Percentiles rank a stretch among this genome's conserved stretches.
phyloP scores from a whole-genome alignment of 495 filamentous ascomycete species.

The Parathielavia appendiculata region DNA sequence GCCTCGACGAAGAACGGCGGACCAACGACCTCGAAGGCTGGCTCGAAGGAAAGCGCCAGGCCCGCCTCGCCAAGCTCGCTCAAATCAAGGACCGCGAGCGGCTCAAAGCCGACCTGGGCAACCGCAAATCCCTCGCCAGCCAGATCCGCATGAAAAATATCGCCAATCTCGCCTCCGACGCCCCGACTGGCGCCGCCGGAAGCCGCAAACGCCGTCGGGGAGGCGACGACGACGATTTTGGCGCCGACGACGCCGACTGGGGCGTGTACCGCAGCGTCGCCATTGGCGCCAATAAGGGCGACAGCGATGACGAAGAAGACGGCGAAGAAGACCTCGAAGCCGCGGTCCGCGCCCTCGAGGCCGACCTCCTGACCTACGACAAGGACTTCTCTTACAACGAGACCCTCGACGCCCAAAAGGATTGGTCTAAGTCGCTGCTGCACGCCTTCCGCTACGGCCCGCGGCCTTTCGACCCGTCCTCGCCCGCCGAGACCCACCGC shows the following conservation, averaged over 20 bases:
- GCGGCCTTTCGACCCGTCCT: constrained; percentile 74
- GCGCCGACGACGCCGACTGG: constrained; percentile 97
- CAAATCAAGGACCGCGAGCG: constrained; percentile 90
- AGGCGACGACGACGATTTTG: constrained; percentile 82
- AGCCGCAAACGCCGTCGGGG: constrained; percentile 76
- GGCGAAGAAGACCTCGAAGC: constrained; percentile 82
- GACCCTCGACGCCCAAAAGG: constrained; percentile 83
- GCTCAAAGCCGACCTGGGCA: constrained; percentile 85
- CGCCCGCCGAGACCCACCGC: constrained; percentile 76
- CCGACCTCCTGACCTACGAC: constrained; percentile 79
- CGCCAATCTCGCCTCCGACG: constrained; percentile 92
- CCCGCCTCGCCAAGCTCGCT: constrained; percentile 65
- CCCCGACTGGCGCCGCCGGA: constrained; percentile 47
- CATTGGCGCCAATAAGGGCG: constrained; percentile 57
- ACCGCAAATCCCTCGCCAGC: constrained; percentile 89
- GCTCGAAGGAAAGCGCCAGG: constrained; percentile 72
- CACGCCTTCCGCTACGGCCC: constrained; percentile 88
- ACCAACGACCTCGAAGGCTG: constrained; percentile 81
- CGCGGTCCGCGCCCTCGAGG: constrained; percentile 68
- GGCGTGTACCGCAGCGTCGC: constrained; percentile 89
- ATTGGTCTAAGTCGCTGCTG: constrained; percentile 87
- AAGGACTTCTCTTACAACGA: constrained; percentile 82
- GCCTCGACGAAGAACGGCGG: constrained; percentile 75
- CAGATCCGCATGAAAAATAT: constrained; percentile 98
- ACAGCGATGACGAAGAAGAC: constrained; percentile 68